A percentile compares a stretch with the other conserved stretches of the same genome.
These are phyloP conservation scores for Leptographium lundbergii DNA, from an alignment of 2,329 filamentous ascomycete species.

Conservation along the genomic window DNA sequence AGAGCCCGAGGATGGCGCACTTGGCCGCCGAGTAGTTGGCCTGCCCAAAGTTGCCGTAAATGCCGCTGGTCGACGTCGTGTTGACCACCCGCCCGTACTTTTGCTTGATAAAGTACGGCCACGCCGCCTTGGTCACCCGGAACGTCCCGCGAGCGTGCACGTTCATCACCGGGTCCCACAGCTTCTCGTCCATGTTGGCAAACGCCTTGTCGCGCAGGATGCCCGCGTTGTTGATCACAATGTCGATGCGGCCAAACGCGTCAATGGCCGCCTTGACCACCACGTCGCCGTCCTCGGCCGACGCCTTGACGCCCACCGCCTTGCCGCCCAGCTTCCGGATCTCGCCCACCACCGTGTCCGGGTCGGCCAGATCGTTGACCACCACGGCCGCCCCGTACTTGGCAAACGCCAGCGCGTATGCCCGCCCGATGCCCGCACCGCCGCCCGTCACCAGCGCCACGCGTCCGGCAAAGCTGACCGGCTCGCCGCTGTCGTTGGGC, in stretches of 20 bases:
- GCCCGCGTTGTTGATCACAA: slow-evolving; percentile 94
- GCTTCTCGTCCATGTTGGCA: slow-evolving; percentile 87
- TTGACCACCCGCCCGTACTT: slow-evolving; percentile 97
- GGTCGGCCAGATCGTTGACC: slow-evolving; percentile 91
- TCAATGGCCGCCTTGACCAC: slow-evolving; percentile 92
- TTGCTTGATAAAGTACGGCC: slow-evolving; percentile 95
- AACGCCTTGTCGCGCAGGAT: slow-evolving; percentile 98
- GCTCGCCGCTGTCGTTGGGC: slow-evolving; percentile 57
- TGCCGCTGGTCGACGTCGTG: slow-evolving; percentile 91
- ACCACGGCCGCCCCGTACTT: slow-evolving; percentile 74
- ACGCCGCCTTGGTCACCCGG: slow-evolving; percentile 93
- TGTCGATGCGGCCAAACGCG: slow-evolving; percentile 83
- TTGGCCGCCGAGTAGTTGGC: slow-evolving; percentile 95
- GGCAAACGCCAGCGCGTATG: slow-evolving; percentile 76
- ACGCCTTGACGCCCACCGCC: slow-evolving; percentile 86
- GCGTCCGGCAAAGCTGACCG: slow-evolving; percentile 69
- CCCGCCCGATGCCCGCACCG: slow-evolving; percentile 79
- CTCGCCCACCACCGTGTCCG: slow-evolving; percentile 80
- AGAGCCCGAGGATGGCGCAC: slow-evolving; percentile 89
- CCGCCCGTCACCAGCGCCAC: slow-evolving; percentile 81
- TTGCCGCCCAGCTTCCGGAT: slow-evolving; percentile 83
- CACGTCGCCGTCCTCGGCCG: slow-evolving; percentile 79
- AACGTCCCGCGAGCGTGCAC: slow-evolving; percentile 92
- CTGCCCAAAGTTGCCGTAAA: slow-evolving; percentile 98
- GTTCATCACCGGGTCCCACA: slow-evolving; percentile 85